Evolutionary conservation across 1,284 basidiomycete genomes (phyloP).

Genomic region (Leccinum pachyderme): DNA sequence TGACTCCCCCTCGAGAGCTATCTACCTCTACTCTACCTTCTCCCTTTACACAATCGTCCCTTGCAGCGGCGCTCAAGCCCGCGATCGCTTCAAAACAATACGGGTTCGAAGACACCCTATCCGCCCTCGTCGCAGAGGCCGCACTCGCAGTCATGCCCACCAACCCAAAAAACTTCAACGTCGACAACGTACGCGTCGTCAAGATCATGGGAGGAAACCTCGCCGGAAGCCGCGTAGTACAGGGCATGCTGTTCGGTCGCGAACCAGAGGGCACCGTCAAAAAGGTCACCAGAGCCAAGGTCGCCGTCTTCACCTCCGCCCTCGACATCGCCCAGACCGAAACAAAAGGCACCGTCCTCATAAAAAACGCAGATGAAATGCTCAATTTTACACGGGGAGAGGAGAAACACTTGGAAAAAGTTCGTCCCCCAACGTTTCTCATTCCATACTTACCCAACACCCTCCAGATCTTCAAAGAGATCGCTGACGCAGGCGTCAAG

Average conservation of each 20-base stretch:
- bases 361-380: slow-evolving; percentile 96
- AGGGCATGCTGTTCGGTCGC: slow-evolving; percentile 97
- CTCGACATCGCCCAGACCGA: slow-evolving; percentile 96
- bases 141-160: slow-evolving; percentile 87
- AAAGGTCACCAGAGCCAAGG: slow-evolving; percentile 81
- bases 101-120: slow-evolving; percentile 84
- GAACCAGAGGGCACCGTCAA: slow-evolving; percentile 91
- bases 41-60: slow-evolving; percentile 76
- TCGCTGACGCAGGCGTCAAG: slow-evolving; percentile 93
- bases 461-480: slow-evolving; percentile 91
- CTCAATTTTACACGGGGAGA: slow-evolving; percentile 95
- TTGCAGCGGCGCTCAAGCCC: slow-evolving; percentile 83
- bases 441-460: background rate
- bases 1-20: slow-evolving; percentile 46
- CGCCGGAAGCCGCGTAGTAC: slow-evolving; percentile 81
- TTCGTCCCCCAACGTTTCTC: slow-evolving; percentile 26
- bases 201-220: slow-evolving; percentile 97
- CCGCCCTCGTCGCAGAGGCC: slow-evolving; percentile 89
- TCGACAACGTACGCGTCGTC: slow-evolving; percentile 97
- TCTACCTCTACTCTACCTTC: slow-evolving; percentile 67
- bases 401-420: slow-evolving; percentile 94
- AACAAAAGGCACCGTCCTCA: slow-evolving; percentile 97
- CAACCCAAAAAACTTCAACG: slow-evolving; percentile 90
- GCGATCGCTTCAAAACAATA: slow-evolving; percentile 98
- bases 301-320: slow-evolving; percentile 91